A percentile compares a stretch with the other conserved stretches of the same genome.
Evolutionary conservation across 75 land plant genomes (phyloP).

Genomic region (Selaginella moellendorffii): DNA sequence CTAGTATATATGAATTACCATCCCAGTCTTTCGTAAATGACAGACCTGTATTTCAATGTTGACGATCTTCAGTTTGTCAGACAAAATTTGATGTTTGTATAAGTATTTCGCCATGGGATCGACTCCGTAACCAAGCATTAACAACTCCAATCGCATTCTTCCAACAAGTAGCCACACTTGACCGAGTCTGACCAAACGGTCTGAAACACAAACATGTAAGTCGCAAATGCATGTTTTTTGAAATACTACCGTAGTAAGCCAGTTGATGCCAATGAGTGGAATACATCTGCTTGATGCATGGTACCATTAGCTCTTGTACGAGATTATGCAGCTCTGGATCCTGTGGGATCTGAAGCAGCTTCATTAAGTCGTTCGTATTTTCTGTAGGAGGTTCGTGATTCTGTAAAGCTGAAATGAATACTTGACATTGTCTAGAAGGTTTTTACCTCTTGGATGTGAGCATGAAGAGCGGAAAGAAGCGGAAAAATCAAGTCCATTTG

Average conservation of each 20-base stretch:
- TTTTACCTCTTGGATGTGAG: not conserved
- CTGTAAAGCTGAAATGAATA: too few relatives aligned
- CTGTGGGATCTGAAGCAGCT: not conserved
- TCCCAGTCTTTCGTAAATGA: not conserved
- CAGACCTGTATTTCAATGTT: conserved; percentile 59
- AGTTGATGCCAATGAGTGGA: not conserved
- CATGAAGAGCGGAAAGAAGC: not conserved
- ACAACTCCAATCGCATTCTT: conserved; percentile 40
- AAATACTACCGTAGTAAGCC: not conserved
- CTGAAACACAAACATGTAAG: conserved; percentile 17
- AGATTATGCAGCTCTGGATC: conserved; percentile 8
- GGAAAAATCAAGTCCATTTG: not conserved
- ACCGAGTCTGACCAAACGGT: conserved; percentile 31
- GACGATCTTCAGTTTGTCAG: conserved; percentile 35
- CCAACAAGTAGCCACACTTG: conserved; percentile 60
- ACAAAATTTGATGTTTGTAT: conserved; percentile 29
- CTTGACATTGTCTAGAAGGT: too few relatives aligned
- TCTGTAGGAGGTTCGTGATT: too few relatives aligned
- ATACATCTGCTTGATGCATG: not conserved
- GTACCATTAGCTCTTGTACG: not conserved
- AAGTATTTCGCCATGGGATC: conserved; percentile 63
- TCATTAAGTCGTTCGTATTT: not conserved
- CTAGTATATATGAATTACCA: not conserved
- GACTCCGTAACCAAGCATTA: conserved; percentile 26
- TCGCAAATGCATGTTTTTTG: not conserved